phyloP scores from a whole-genome alignment of 192 early-diverging fungal species.

The Spinellus fusiger region DNA sequence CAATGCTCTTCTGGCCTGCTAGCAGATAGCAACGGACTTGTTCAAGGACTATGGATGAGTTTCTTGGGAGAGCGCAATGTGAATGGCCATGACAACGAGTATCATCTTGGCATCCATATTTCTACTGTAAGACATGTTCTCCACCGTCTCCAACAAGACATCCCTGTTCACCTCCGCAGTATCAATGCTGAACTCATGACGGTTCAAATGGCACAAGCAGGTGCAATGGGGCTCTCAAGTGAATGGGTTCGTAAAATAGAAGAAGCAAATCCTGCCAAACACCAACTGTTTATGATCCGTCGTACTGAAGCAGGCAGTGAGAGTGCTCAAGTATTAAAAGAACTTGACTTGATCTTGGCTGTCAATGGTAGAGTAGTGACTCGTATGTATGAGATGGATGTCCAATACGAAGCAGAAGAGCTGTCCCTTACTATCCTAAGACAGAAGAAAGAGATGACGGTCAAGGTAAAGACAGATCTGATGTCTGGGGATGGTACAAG shows the following conservation, averaged over 20 bases:
- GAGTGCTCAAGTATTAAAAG: slow-evolving; percentile 51
- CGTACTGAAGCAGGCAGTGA: slow-evolving; percentile 55
- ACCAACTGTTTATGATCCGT: slow-evolving; percentile 52
- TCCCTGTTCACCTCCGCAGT: slow-evolving; percentile 46
- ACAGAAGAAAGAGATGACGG: slow-evolving; percentile 61
- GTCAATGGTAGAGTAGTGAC: slow-evolving; percentile 62
- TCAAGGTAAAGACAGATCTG: slow-evolving; percentile 67
- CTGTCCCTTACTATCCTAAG: slow-evolving; percentile 60
- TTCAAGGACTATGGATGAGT: slow-evolving; percentile 69
- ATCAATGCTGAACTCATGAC: slow-evolving; percentile 57
- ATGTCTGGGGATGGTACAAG: slow-evolving; percentile 52
- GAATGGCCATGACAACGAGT: slow-evolving; percentile 56
- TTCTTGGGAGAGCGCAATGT: slow-evolving; percentile 69
- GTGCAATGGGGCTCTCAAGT: slow-evolving; percentile 52
- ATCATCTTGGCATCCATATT: slow-evolving; percentile 55
- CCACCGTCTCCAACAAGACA: slow-evolving; percentile 31
- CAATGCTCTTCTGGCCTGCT: slow-evolving; percentile 74
- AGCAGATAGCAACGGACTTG: slow-evolving; percentile 56
- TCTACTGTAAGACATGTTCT: slow-evolving; percentile 49
- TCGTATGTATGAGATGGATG: slow-evolving; percentile 55
- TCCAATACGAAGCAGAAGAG: slow-evolving; percentile 48
- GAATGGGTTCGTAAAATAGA: slow-evolving; percentile 54
- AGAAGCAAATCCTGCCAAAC: slow-evolving; percentile 43
- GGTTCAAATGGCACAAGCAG: slow-evolving; percentile 52
- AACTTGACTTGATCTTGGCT: slow-evolving; percentile 62